Percentiles rank a stretch among this genome's conserved stretches.
phyloP scores from a whole-genome alignment of 495 filamentous ascomycete genomes.

The Barbatosphaeria neglecta region DNA sequence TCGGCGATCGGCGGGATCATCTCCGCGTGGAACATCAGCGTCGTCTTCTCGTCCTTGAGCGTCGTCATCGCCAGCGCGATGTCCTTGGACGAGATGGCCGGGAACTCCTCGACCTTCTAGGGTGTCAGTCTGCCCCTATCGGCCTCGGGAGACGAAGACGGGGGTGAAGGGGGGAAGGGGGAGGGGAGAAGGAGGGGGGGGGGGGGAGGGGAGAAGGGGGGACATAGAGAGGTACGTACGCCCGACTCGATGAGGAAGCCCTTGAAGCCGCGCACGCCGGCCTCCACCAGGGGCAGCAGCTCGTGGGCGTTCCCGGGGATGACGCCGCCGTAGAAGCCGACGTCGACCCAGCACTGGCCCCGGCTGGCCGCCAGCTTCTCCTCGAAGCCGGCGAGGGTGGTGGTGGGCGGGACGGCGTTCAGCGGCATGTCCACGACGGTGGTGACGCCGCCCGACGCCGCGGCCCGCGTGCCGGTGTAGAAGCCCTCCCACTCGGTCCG shows the following conservation, averaged over 20 bases:
- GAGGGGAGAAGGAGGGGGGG: neutral
- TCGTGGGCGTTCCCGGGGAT: slow-evolving; percentile 81
- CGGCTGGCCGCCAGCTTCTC: slow-evolving; percentile 77
- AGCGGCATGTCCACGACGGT: slow-evolving; percentile 97
- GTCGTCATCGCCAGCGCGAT: slow-evolving; percentile 68
- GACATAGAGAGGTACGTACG: slow-evolving; percentile 41
- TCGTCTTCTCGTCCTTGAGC: slow-evolving; percentile 65
- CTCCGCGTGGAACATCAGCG: slow-evolving; percentile 97
- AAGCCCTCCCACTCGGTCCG: slow-evolving; percentile 99
- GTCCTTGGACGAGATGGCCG: slow-evolving; percentile 70
- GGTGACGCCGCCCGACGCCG: slow-evolving; percentile 94
- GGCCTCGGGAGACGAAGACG: too few species aligned
- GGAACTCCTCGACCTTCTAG: slow-evolving; percentile 88
- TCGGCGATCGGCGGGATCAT: slow-evolving; percentile 84
- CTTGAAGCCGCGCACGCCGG: slow-evolving; percentile 91
- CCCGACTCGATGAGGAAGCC: slow-evolving; percentile 96
- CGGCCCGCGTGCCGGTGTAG: slow-evolving; percentile 82
- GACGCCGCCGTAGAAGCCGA: slow-evolving; percentile 94
- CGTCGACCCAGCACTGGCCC: slow-evolving; percentile 95
- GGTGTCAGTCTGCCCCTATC: slow-evolving; percentile 3
- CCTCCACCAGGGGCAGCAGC: slow-evolving; percentile 66
- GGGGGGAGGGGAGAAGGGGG: neutral
- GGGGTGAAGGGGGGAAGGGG: too few species aligned
- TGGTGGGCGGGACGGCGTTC: slow-evolving; percentile 94
- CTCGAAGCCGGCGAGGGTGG: slow-evolving; percentile 68